Base-by-base conservation (phyloP, 148 eudicot species). In the Gaultheria prostrata region DNA sequence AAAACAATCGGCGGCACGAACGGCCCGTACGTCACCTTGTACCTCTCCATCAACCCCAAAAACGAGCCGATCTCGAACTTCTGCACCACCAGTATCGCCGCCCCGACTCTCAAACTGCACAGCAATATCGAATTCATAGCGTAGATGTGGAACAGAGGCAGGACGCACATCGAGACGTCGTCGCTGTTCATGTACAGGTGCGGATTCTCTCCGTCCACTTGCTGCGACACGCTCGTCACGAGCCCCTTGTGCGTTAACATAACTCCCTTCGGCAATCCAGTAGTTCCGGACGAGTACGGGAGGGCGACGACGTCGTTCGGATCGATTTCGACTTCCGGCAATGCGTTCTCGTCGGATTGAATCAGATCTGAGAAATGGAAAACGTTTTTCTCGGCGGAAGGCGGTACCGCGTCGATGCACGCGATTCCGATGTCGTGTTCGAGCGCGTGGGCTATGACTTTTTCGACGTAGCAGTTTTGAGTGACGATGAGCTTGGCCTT, bases 211-310 rank as follows among this genome's bases (percentile, higher is more conserved):
- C 99, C 99, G 45, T 96, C 99, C 0, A 96, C 98, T 51, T 96
- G 99, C 32, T 96, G 99, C 0, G 94, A 93, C 7, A 96, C 94
- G 80, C 98, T 93, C 0, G 99, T 96, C 1, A 94, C 89, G 12
- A 92, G 77, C 50, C 94, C 91, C 77, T 90, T 92, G 83, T 96
- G 99, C 0, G 99, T 94, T 9, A 96, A 39, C 80, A 96, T 89
- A 50, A 94, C 99, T 0, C 99, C 99, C 80, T 96, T 96, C 0
- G 98, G 95, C 0, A 96, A 28, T 48, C 99, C 99, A 1, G 99
- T 96, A 0, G 99, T 96, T 0, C 99, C 99, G 1, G 99, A 96
- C 0, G 99, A 96, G 85, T 94, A 96, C 0, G 99, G 99, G 9
- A 96, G 85, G 1, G 95, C 93, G 6, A 96, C 92, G 46, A 92